Percentiles rank a stretch among this genome's conserved stretches.
These are phyloP conservation scores for Arxiozyma telluris DNA, from an alignment of 1,139 yeast genomes.

Conservation along the genomic window DNA sequence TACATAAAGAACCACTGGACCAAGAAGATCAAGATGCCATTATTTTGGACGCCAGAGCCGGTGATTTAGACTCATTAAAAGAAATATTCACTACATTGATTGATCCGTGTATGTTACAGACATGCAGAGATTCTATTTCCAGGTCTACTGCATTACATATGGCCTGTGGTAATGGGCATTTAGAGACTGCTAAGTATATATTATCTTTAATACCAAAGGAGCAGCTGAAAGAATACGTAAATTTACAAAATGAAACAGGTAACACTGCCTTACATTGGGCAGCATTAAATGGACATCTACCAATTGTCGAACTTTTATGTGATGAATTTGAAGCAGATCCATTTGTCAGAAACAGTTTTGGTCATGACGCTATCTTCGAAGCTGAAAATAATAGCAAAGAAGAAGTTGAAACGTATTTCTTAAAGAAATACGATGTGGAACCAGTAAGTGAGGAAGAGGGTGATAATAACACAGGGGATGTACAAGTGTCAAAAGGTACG, in stretches of 20 bases:
- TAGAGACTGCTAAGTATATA: conserved; percentile 55
- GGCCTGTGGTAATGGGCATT: conserved; percentile 93
- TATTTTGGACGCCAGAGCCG: conserved; percentile 75
- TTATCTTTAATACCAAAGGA: conserved; percentile 38
- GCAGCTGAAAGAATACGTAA: conserved; percentile 42
- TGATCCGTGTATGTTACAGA: conserved; percentile 40
- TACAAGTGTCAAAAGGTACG: conserved; percentile 32
- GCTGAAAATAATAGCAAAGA: conserved; percentile 68
- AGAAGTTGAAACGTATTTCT: conserved; percentile 62
- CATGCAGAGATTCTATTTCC: conserved; percentile 44
- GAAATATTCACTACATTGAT: conserved; percentile 58
- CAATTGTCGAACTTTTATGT: conserved; percentile 58
- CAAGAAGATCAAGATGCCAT: conserved; percentile 80
- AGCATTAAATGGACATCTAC: conserved; percentile 73
- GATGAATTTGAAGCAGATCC: conserved; percentile 76
- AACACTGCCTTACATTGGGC: conserved; percentile 98
- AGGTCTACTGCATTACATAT: conserved; percentile 76
- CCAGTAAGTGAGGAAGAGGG: conserved; percentile 42
- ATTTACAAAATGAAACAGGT: conserved; percentile 64
- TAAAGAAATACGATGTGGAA: conserved; percentile 64
- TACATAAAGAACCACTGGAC: conserved; percentile 27
- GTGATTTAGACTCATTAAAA: conserved; percentile 67
- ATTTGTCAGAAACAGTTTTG: conserved; percentile 59
- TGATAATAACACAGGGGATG: conserved; percentile 29
- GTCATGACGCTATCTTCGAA: conserved; percentile 79